These are phyloP conservation scores for Symbiodinium natans DNA, from an alignment of 73 alveolate genomes.

Conservation along the genomic window DNA sequence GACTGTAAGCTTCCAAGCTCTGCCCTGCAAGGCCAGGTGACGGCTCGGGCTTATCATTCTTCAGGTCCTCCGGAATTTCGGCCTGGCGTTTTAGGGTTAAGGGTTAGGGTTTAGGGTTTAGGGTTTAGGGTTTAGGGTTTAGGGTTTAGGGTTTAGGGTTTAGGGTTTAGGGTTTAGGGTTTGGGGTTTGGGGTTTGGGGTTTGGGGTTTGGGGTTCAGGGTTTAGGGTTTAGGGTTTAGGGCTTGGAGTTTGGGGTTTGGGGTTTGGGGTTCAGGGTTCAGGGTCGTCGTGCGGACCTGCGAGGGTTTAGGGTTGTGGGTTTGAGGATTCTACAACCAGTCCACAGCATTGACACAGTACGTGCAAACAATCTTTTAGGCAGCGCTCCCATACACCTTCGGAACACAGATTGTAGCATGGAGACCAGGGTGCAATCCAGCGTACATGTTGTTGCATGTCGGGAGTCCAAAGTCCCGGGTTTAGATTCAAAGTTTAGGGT, in stretches of 20 bases:
- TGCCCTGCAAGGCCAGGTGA: not conserved
- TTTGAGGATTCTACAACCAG: too few relatives aligned
- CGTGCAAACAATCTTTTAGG: too few relatives aligned
- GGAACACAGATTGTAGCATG: too few relatives aligned
- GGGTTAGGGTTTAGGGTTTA: not conserved
- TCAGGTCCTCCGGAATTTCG: conserved; percentile 58
- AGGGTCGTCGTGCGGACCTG: too few relatives aligned
- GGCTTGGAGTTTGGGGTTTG: not conserved
- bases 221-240: too few relatives aligned
- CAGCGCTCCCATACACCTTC: too few relatives aligned
- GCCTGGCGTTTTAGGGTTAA: conserved; percentile 7
- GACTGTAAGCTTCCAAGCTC: not conserved
- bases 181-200: not conserved
- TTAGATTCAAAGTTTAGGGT: not conserved
- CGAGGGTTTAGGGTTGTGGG: too few relatives aligned
- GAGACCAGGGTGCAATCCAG: too few relatives aligned
- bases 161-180: not conserved
- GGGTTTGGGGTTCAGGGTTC: not conserved
- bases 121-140: not conserved
- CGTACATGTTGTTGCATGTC: too few relatives aligned
- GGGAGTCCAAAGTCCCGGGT: too few relatives aligned
- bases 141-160: too few relatives aligned
- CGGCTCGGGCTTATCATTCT: conserved; percentile 73
- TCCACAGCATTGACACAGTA: too few relatives aligned
- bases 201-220: not conserved